A percentile compares a stretch with the other conserved stretches of the same genome.
phyloP scores from a whole-genome alignment of 306 rosid species.

The Quercus engelmannii region DNA sequence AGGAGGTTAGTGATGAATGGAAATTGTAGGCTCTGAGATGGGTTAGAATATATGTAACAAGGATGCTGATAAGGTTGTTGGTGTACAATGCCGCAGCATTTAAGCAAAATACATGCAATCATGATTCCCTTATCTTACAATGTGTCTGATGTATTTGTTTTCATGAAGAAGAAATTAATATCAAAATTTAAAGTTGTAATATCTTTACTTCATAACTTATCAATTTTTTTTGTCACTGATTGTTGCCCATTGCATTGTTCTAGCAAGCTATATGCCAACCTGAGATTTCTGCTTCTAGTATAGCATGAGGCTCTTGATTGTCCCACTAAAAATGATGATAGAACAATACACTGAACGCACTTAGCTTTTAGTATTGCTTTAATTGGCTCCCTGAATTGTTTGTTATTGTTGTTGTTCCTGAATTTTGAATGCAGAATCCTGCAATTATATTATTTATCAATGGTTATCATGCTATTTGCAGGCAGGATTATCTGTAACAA shows the following conservation, averaged over 20 bases:
- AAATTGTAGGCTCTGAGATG: neutral
- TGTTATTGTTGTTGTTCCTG: neutral
- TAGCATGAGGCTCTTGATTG: conserved; percentile 9
- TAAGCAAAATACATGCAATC: too few relatives aligned
- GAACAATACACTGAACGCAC: conserved; percentile 9
- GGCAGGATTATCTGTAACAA: conserved; percentile 59
- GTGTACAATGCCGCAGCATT: too few relatives aligned
- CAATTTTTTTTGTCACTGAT: neutral
- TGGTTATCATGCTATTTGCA: conserved; percentile 36
- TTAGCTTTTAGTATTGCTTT: neutral
- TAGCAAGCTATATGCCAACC: neutral
- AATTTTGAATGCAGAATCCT: neutral
- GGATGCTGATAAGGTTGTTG: neutral
- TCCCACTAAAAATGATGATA: conserved; percentile 2
- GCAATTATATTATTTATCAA: conserved; percentile 7
- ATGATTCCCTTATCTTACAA: neutral
- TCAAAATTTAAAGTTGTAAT: neutral
- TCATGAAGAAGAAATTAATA: neutral
- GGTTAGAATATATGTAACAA: neutral
- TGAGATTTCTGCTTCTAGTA: neutral
- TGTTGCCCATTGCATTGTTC: neutral
- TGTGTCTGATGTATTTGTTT: neutral
- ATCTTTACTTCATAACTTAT: neutral
- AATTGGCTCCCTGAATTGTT: conserved; percentile 6
- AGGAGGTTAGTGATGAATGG: neutral